These are phyloP conservation scores for Talaromyces sp. DNA, from an alignment of 2,329 filamentous ascomycete species.

Conservation along the genomic window DNA sequence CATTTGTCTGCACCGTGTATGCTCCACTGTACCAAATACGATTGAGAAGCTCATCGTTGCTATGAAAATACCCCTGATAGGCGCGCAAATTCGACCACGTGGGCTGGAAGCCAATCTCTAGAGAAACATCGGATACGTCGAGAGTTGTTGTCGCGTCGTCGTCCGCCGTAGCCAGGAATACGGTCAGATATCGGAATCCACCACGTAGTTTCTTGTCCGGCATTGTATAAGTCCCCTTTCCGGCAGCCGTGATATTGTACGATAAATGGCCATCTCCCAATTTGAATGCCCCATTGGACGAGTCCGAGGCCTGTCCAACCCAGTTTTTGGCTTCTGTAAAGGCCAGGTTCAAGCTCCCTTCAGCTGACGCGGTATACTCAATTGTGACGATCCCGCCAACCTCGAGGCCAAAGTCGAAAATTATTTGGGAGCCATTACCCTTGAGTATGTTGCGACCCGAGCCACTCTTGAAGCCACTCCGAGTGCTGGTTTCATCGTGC, in stretches of 20 bases:
- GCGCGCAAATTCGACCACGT: conserved; percentile 49
- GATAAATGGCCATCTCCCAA: conserved; percentile 38
- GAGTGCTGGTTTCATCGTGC: conserved; percentile 26
- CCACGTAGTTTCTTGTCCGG: conserved; percentile 35
- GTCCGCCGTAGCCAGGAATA: conserved; percentile 30
- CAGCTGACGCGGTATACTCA: conserved; percentile 41
- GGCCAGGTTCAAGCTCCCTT: conserved; percentile 38
- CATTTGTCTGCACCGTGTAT: conserved; percentile 48
- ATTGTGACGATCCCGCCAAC: conserved; percentile 53
- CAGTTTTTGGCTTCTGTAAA: conserved; percentile 47
- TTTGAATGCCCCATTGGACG: conserved; percentile 41
- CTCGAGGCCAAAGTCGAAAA: conserved; percentile 56
- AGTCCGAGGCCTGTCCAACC: conserved; percentile 44
- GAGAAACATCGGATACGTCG: conserved; percentile 30
- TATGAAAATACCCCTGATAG: conserved; percentile 51
- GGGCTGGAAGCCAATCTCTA: conserved; percentile 46
- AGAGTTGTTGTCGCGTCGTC: conserved; percentile 24
- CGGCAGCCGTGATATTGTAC: conserved; percentile 27
- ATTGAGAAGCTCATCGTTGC: conserved; percentile 48
- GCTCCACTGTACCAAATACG: conserved; percentile 54
- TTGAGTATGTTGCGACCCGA: conserved; percentile 26
- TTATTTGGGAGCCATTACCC: conserved; percentile 48
- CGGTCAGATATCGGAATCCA: conserved; percentile 41
- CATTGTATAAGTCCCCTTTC: conserved; percentile 33
- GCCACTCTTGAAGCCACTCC: conserved; percentile 22